Conservation (phyloP, 2,329 filamentous ascomycete genomes). For the Sclerotinia trifoliorum region DNA sequence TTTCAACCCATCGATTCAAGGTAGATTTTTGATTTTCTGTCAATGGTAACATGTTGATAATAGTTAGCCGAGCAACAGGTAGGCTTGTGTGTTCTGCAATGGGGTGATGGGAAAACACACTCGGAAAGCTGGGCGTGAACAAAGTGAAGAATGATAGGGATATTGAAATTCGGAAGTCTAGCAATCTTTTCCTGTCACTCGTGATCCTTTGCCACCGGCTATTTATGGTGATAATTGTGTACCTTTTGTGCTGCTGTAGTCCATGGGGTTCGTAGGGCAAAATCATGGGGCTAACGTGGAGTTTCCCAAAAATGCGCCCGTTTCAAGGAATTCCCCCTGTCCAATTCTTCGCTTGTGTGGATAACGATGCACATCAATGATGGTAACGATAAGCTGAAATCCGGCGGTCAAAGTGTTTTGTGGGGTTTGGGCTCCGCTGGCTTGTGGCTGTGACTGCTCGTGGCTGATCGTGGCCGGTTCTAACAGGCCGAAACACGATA, state of each 20-base stretch:
- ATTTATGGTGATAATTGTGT: conserved; percentile 5
- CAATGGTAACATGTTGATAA: conserved; percentile 24
- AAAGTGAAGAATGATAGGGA: background rate
- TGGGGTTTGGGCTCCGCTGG: background rate
- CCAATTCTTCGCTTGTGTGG: background rate
- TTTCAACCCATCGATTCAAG: conserved; percentile 25
- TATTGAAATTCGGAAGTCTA: background rate
- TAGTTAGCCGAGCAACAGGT: background rate
- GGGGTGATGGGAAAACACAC: background rate
- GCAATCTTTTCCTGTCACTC: background rate
- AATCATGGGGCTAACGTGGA: conserved; percentile 20
- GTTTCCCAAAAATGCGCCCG: conserved; percentile 26
- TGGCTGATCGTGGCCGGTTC: background rate
- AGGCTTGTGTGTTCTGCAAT: background rate
- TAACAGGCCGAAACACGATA: conserved; percentile 14
- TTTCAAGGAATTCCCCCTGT: background rate
- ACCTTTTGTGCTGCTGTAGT: background rate
- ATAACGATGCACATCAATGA: background rate
- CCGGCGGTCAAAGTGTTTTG: background rate
- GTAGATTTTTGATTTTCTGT: conserved; percentile 27
- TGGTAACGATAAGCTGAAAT: background rate
- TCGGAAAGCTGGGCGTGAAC: background rate
- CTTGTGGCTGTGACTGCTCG: background rate
- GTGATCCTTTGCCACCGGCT: background rate
- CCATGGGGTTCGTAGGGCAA: conserved; percentile 23